phyloP scores from a whole-genome alignment of 2,329 filamentous ascomycete species.

The Fusarium dlaminii region DNA sequence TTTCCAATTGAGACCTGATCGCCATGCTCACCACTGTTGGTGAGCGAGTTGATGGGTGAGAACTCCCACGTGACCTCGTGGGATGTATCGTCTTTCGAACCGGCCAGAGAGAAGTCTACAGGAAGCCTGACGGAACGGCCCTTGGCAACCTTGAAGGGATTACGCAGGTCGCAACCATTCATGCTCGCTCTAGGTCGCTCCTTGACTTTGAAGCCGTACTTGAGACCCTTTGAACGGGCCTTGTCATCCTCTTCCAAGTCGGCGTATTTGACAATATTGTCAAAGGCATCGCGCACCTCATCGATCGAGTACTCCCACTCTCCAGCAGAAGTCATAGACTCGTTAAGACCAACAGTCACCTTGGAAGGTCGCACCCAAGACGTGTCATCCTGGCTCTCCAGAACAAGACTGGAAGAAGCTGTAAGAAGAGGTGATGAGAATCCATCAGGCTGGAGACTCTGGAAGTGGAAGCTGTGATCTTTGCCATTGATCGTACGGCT shows the following conservation, averaged over 20 bases:
- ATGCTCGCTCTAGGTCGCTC: conserved; percentile 82
- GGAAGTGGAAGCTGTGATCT: conserved; percentile 86
- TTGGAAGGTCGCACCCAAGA: conserved; percentile 82
- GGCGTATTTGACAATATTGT: conserved; percentile 83
- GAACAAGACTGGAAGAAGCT: conserved; percentile 66
- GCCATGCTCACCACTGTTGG: conserved; percentile 75
- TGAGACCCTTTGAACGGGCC: conserved; percentile 68
- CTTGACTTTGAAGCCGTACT: conserved; percentile 84
- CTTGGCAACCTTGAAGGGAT: conserved; percentile 84
- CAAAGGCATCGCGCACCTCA: conserved; percentile 89
- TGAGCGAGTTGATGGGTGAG: conserved; percentile 75
- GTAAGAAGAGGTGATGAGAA: conserved; percentile 80
- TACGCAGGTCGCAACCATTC: conserved; percentile 78
- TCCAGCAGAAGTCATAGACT: conserved; percentile 82
- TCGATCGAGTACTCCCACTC: conserved; percentile 91
- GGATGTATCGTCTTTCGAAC: conserved; percentile 66
- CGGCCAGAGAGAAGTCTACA: conserved; percentile 72
- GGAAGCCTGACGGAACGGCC: conserved; percentile 75
- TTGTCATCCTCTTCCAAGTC: conserved; percentile 75
- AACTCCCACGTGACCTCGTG: conserved; percentile 85
- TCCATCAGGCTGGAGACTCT: conserved; percentile 91
- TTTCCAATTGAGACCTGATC: conserved; percentile 65
- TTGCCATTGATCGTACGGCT: conserved; percentile 86
- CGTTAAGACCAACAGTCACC: conserved; percentile 86
- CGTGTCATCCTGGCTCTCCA: conserved; percentile 72